Evolutionary conservation across 495 filamentous ascomycete species (phyloP).

Genomic region (Xylaria acuta): DNA sequence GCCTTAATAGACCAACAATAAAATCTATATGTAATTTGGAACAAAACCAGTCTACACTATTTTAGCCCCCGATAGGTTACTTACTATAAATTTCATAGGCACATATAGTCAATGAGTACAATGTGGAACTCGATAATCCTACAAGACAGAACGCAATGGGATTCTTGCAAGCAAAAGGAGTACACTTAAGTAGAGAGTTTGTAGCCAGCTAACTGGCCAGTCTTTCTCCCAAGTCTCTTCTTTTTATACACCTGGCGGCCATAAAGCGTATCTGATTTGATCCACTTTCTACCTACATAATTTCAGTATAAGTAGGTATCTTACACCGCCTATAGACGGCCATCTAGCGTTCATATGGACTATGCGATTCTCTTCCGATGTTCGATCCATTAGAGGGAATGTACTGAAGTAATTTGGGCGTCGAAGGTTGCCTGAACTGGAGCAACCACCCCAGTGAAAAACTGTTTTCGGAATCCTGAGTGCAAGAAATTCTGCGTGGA

Average conservation of each 20-base stretch:
- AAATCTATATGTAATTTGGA: neutral
- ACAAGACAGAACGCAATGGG: neutral
- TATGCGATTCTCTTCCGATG: neutral
- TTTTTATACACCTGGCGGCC: neutral
- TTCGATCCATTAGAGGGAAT: neutral
- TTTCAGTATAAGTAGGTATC: neutral
- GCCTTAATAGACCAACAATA: no score
- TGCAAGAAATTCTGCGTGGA: neutral
- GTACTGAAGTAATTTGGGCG: neutral
- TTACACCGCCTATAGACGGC: neutral
- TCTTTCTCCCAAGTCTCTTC: neutral
- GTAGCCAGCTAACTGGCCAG: neutral
- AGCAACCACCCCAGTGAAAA: neutral
- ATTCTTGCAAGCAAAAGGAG: neutral
- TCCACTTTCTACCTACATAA: no score
- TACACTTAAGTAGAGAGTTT: neutral
- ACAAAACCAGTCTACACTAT: neutral
- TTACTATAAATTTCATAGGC: neutral
- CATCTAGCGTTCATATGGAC: neutral
- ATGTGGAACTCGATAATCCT: neutral
- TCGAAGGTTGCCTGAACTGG: conserved; percentile 1
- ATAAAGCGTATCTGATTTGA: neutral
- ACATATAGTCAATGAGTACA: neutral
- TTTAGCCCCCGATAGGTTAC: neutral
- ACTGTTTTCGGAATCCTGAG: neutral